phyloP scores from a whole-genome alignment of 768 basidiomycete genomes.

The Rhodotorula kratochvilovae region DNA sequence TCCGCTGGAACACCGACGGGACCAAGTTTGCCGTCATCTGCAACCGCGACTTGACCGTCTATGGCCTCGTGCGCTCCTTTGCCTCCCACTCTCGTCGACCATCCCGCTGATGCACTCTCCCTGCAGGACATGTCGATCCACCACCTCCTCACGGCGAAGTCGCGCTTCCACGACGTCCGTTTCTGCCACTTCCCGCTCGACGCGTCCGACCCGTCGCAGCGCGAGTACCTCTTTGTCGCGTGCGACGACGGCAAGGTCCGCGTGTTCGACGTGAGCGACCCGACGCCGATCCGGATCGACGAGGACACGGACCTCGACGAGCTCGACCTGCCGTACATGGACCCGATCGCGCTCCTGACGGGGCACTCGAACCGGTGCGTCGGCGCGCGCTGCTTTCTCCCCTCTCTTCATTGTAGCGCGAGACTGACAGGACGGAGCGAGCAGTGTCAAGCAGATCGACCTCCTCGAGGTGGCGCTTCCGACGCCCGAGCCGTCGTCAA shows the following conservation, averaged over 20 bases:
- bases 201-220: slow-evolving; percentile 50
- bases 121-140: slow-evolving; percentile 73
- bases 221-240: slow-evolving; percentile 70
- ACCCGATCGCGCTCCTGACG: slow-evolving; percentile 62
- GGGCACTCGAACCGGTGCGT: slow-evolving; percentile 84
- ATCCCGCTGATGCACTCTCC: neutral
- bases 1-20: slow-evolving; percentile 78
- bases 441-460: slow-evolving; percentile 75
- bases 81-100: neutral
- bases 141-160: slow-evolving; percentile 67
- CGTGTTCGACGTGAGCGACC: slow-evolving; percentile 60
- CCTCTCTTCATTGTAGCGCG: neutral
- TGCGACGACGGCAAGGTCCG: slow-evolving; percentile 87
- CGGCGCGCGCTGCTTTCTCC: slow-evolving; percentile 9
- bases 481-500: slow-evolving; percentile 59
- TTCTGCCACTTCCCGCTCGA: slow-evolving; percentile 61
- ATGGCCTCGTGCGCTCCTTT: slow-evolving; percentile 60
- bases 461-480: slow-evolving; percentile 63
- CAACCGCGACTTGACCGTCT: slow-evolving; percentile 71
- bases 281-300: slow-evolving; percentile 35
- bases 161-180: slow-evolving; percentile 75
- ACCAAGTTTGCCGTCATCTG: slow-evolving; percentile 74
- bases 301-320: slow-evolving; percentile 38
- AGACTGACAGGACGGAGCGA: no score
- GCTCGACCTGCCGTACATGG: slow-evolving; percentile 44